Conservation (phyloP, 2,329 filamentous ascomycete species). For the Apiospora hydei region DNA sequence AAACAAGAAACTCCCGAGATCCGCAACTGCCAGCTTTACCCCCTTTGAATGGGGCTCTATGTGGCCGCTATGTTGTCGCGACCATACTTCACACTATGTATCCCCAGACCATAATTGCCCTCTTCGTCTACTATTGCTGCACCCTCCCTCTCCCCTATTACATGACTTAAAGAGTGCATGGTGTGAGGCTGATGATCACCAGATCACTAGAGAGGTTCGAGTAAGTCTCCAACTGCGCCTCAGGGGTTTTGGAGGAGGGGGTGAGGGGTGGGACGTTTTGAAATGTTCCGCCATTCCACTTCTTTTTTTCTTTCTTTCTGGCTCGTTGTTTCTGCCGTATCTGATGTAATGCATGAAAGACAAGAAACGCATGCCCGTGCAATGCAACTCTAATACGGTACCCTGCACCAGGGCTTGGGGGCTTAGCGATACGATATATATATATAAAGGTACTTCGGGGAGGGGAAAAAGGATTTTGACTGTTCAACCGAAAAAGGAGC, state of each 20-base stretch:
- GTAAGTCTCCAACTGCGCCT: neutral
- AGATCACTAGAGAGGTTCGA: neutral
- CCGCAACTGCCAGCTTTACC: neutral
- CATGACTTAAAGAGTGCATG: neutral
- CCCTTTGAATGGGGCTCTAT: neutral
- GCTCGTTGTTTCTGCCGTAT: slow-evolving; percentile 12
- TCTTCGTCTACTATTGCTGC: neutral
- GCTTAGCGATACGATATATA: neutral
- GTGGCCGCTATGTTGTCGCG: neutral
- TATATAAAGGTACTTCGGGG: neutral
- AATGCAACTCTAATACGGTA: slow-evolving; percentile 13
- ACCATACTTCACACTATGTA: neutral
- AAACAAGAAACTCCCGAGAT: slow-evolving; percentile 14
- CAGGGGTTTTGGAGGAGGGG: neutral
- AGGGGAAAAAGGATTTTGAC: neutral
- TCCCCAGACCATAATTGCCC: neutral
- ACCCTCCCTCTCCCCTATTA: no score
- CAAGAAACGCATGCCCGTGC: slow-evolving; percentile 6
- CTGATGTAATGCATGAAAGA: slow-evolving; percentile 17
- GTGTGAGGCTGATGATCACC: neutral
- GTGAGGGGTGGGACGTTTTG: slow-evolving; percentile 18
- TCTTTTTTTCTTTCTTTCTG: neutral
- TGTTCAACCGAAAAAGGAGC: neutral
- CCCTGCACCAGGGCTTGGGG: neutral
- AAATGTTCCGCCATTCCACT: slow-evolving; percentile 6